Base-by-base conservation (phyloP, 805 yeast genomes). In the Suhomyces pyralidae region DNA sequence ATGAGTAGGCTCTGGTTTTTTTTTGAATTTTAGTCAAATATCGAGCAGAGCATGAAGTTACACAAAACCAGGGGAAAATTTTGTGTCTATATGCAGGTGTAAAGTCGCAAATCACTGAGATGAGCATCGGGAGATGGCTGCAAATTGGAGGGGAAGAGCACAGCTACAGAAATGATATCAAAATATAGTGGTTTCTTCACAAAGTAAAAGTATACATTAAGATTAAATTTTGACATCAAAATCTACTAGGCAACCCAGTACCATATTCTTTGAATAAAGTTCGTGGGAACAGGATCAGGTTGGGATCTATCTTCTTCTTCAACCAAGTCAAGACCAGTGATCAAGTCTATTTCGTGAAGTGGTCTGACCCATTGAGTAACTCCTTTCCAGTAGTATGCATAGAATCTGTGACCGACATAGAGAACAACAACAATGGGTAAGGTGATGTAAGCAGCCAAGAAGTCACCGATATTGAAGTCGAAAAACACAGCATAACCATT, bases 401-500 rank as follows among this genome's bases (percentile, higher is more conserved):
- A 81, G 5, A 76, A 5, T 59, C 81, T 80, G 68, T 85, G 90
- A 6, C 84, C 88, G 44, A 79, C 55, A 65, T 81, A 86, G 45
- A 86, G 70, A 4, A 69, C 69, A 3, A 80, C 54, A 56, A 82
- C 77, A 52, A 81, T 74, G 34, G 86, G 88, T 47, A 86, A 63
- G 0, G 90, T 85, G 54, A 86, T 75, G 67, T 86, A 86, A 8
- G 91, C 87, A 32, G 92, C 91, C 48, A 86, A 69, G 60, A 86
- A 86, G 64, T 84, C 85, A 6, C 80, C 66, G 0, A 67, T 78
- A 12, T 74, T 76, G 74, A 84, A 84, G 17, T 75, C 76, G 54
- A 86, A 78, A 67, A 86, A 86, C 5, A 82, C 85, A 2, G 80
- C 84, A 63, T 84, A 87, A 52, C 92, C 92, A 60, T 87, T 86